Conservation (phyloP, 805 yeast genomes). For the Wickerhamomyces strasburgensis region DNA sequence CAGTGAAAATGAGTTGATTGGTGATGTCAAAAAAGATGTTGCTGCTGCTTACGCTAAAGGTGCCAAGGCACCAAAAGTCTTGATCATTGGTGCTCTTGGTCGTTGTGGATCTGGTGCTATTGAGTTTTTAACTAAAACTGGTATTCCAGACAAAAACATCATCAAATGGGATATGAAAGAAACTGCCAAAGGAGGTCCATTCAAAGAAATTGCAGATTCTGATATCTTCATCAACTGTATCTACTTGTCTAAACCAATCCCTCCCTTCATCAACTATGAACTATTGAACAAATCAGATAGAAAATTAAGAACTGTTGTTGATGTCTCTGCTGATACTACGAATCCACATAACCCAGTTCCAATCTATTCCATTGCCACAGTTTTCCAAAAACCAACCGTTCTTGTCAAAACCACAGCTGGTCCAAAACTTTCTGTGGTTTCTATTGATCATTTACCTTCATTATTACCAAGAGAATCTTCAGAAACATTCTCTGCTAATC, state of each 20-base stretch:
- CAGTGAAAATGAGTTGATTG: constrained; percentile 68
- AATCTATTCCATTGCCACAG: constrained; percentile 85
- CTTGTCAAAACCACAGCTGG: constrained; percentile 72
- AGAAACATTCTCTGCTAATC: constrained; percentile 81
- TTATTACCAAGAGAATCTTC: constrained; percentile 96
- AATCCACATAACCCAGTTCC: constrained; percentile 98
- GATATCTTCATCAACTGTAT: constrained; percentile 96
- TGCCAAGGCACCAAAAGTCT: constrained; percentile 67
- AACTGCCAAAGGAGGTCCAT: constrained; percentile 96
- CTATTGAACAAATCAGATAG: constrained; percentile 62
- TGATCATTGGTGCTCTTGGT: constrained; percentile 96
- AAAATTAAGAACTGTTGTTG: constrained; percentile 87
- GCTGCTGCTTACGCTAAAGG: constrained; percentile 54
- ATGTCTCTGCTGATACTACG: constrained; percentile 97
- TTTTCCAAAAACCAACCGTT: constrained; percentile 87
- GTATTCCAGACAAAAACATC: constrained; percentile 81
- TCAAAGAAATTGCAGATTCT: constrained; percentile 77
- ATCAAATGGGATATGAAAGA: constrained; percentile 96
- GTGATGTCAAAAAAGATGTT: constrained; percentile 61
- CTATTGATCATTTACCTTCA: constrained; percentile 95
- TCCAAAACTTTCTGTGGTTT: constrained; percentile 84
- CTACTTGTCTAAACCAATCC: constrained; percentile 86
- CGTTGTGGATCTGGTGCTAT: constrained; percentile 98
- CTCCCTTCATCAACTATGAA: constrained; percentile 79
- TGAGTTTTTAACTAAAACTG: constrained; percentile 74